Percentiles rank a stretch among this genome's conserved stretches.
phyloP scores from a whole-genome alignment of 352 stramenopile genomes.

The Globisporangium okanoganense region DNA sequence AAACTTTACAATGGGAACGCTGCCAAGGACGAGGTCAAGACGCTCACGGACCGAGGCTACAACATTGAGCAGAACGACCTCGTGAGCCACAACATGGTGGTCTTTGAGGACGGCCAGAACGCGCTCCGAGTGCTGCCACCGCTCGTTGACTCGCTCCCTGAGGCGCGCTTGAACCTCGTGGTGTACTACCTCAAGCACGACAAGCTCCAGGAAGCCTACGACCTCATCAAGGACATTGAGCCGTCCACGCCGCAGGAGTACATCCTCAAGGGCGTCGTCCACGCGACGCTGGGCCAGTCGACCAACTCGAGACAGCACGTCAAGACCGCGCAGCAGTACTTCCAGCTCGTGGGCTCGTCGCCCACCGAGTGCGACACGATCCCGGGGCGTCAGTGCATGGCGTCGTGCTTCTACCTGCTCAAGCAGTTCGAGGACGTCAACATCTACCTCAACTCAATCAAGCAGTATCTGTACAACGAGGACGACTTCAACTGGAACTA shows the following conservation, averaged over 20 bases:
- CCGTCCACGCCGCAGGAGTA: constrained; percentile 92
- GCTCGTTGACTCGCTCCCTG: constrained; percentile 91
- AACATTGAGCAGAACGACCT: constrained; percentile 91
- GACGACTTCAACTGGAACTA: constrained; percentile 99
- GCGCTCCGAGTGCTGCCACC: constrained; percentile 90
- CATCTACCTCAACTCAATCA: constrained; percentile 97
- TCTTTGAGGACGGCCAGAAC: constrained; percentile 93
- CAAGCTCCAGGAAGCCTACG: constrained; percentile 92
- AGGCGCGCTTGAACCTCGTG: constrained; percentile 95
- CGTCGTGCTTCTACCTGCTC: constrained; percentile 95
- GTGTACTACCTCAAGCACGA: constrained; percentile 92
- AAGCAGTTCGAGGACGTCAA: constrained; percentile 97
- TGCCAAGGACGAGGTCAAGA: constrained; percentile 93
- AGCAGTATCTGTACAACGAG: constrained; percentile 95
- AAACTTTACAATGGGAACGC: constrained; percentile 96
- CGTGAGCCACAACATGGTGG: constrained; percentile 95
- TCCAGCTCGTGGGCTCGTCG: constrained; percentile 92
- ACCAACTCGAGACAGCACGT: constrained; percentile 89
- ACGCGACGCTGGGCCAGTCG: constrained; percentile 88
- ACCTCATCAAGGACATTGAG: constrained; percentile 94
- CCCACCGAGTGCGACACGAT: constrained; percentile 97
- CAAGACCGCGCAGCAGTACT: constrained; percentile 93
- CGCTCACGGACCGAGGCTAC: constrained; percentile 86
- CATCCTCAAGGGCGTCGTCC: constrained; percentile 89
- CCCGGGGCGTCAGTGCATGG: constrained; percentile 96